These are phyloP conservation scores for Choanephora cucurbitarum DNA, from an alignment of 371 early-diverging fungal genomes.

Conservation along the genomic window DNA sequence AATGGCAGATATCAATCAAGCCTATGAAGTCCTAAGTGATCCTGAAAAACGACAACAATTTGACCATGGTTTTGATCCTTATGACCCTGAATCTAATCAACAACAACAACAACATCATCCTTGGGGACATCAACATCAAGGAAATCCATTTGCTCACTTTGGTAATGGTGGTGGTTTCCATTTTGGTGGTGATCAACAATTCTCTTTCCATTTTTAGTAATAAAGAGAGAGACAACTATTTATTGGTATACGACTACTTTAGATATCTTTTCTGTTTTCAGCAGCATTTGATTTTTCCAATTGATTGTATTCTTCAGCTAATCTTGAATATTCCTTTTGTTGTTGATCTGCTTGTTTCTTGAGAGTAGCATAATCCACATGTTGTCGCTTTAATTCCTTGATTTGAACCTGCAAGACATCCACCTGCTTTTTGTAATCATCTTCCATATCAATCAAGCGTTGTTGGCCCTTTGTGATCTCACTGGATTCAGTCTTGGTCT, in stretches of 20 bases:
- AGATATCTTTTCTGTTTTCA: not conserved
- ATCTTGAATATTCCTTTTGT: conserved; percentile 72
- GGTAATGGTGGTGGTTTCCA: conserved; percentile 55
- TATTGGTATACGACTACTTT: too few species aligned
- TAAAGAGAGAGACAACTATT: not conserved
- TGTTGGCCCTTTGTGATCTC: conserved; percentile 28
- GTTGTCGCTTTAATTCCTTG: conserved; percentile 54
- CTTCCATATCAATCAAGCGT: conserved; percentile 37
- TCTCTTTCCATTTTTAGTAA: conserved; percentile 17
- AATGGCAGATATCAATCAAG: conserved; percentile 92
- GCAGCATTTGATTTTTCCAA: not conserved
- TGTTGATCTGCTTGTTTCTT: conserved; percentile 78
- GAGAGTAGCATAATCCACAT: conserved; percentile 68
- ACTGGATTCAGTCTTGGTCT: conserved; percentile 54
- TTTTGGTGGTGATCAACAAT: conserved; percentile 50
- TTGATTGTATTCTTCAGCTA: conserved; percentile 63
- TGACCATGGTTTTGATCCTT: conserved; percentile 93
- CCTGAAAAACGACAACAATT: conserved; percentile 72
- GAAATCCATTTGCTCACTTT: conserved; percentile 58
- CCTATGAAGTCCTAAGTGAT: conserved; percentile 87
- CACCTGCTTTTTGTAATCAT: conserved; percentile 35
- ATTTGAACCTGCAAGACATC: conserved; percentile 43
- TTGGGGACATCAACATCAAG: conserved; percentile 29
- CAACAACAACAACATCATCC: conserved; percentile 28
- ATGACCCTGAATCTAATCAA: conserved; percentile 70